Percentiles rank a stretch among this genome's conserved stretches.
Conservation (phyloP, 208 protist species). For the Trypanosoma rangeli region DNA sequence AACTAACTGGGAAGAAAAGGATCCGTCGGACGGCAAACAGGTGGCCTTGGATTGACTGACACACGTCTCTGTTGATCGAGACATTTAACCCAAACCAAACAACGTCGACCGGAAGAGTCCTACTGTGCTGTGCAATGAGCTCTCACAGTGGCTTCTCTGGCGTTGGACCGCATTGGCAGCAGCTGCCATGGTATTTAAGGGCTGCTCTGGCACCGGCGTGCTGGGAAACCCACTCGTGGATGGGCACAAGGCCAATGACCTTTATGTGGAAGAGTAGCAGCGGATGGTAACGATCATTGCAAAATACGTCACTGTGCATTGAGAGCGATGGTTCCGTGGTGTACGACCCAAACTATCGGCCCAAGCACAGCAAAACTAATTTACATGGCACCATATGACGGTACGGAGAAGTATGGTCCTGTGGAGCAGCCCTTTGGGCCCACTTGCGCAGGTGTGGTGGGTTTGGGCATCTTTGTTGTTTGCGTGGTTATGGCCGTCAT, state of each 20-base stretch:
- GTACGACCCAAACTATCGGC: constrained; percentile 19
- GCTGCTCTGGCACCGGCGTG: background rate
- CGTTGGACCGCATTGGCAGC: background rate
- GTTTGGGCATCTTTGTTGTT: constrained; percentile 12
- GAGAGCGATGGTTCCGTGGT: constrained; percentile 12
- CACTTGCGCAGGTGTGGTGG: constrained; percentile 13
- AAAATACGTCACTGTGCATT: constrained; percentile 12
- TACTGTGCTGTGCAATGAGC: constrained; percentile 1
- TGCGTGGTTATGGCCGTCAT: constrained; percentile 7
- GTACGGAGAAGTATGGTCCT: background rate
- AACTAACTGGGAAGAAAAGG: background rate
- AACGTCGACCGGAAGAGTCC: background rate
- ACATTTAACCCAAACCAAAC: background rate
- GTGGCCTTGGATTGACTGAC: background rate
- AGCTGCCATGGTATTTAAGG: constrained; percentile 20
- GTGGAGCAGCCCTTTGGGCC: constrained; percentile 19
- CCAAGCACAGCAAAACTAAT: constrained; percentile 23
- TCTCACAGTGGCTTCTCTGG: background rate
- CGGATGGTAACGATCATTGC: background rate
- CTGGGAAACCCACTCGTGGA: background rate
- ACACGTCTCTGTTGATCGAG: background rate
- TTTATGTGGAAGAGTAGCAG: constrained; percentile 7
- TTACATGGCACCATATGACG: constrained; percentile 20
- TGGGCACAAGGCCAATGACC: background rate
- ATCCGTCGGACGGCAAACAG: background rate